Evolutionary conservation across 108 stramenopile species (phyloP).

Genomic region (Cyclotella sp.): DNA sequence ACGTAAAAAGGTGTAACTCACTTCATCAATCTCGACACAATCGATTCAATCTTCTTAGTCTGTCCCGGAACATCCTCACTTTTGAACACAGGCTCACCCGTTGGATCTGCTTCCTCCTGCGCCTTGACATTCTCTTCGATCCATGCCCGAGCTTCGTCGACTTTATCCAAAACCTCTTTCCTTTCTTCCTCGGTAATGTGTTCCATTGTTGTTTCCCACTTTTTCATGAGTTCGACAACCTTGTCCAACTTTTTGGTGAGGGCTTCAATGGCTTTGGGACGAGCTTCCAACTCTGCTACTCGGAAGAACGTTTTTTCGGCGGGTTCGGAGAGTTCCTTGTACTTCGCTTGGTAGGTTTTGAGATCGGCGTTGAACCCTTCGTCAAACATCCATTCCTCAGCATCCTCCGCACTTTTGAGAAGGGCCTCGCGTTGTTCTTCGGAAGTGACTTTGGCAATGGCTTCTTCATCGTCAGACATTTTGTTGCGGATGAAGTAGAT

Average conservation of each 20-base stretch:
- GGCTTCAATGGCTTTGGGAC: conserved; percentile 80
- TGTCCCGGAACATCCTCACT: conserved; percentile 81
- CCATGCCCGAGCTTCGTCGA: conserved; percentile 77
- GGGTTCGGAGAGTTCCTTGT: conserved; percentile 78
- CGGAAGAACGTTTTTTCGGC: conserved; percentile 89
- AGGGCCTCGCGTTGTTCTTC: conserved; percentile 94
- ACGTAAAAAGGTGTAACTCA: neutral
- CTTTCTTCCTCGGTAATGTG: conserved; percentile 95
- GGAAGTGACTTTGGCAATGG: conserved; percentile 83
- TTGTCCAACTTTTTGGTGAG: conserved; percentile 66
- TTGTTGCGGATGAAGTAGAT: conserved; percentile 91
- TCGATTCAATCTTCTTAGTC: conserved; percentile 73
- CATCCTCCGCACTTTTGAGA: conserved; percentile 68
- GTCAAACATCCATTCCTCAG: conserved; percentile 98
- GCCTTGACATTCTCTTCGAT: conserved; percentile 75
- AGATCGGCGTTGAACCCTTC: conserved; percentile 93
- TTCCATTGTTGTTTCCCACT: conserved; percentile 88
- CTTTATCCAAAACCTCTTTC: conserved; percentile 75
- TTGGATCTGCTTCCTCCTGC: conserved; percentile 72
- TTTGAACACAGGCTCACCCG: conserved; percentile 85
- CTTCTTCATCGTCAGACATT: conserved; percentile 82
- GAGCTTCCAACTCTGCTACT: conserved; percentile 74
- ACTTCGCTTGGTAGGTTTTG: conserved; percentile 82
- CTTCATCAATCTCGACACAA: conserved; percentile 71
- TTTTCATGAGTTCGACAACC: conserved; percentile 75